These are phyloP conservation scores for Collybia mongolica DNA, from an alignment of 768 basidiomycete species.

Conservation along the genomic window DNA sequence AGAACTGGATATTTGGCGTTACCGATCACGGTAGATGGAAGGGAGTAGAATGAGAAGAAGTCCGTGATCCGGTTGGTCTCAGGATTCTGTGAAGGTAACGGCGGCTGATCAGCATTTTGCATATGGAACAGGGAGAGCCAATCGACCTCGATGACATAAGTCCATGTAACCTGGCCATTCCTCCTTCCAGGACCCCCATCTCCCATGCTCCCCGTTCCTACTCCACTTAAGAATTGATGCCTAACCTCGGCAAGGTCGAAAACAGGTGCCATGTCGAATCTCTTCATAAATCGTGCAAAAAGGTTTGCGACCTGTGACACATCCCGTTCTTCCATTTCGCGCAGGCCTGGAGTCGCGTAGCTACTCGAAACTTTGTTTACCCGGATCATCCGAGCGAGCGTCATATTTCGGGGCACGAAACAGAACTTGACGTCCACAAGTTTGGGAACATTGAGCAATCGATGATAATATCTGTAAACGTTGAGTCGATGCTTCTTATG, in stretches of 20 bases:
- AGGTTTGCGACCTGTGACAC: conserved; percentile 68
- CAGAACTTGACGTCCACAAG: conserved; percentile 90
- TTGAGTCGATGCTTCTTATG: conserved; percentile 6
- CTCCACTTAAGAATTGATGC: conserved; percentile 89
- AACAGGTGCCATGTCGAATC: conserved; percentile 81
- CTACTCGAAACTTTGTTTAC: conserved; percentile 63
- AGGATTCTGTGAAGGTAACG: conserved; percentile 57
- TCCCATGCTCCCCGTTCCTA: conserved; percentile 55
- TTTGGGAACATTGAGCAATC: conserved; percentile 87
- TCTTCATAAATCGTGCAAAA: conserved; percentile 73
- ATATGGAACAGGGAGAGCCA: not conserved
- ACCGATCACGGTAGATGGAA: conserved; percentile 91
- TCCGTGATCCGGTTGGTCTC: conserved; percentile 85
- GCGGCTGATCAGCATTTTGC: not conserved
- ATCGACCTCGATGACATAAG: conserved; percentile 90
- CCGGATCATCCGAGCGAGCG: conserved; percentile 87
- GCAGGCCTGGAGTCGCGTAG: conserved; percentile 58
- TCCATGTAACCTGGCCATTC: conserved; percentile 88
- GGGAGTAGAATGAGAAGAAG: conserved; percentile 94
- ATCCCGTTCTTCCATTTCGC: conserved; percentile 88
- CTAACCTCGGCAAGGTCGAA: conserved; percentile 75
- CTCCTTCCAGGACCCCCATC: conserved; percentile 53
- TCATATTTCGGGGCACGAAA: conserved; percentile 82
- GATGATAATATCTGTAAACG: conserved; percentile 77
- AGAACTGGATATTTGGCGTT: conserved; percentile 68